Base-by-base conservation (phyloP, 176 grass and related monocot species). In the Zea luxurians region DNA sequence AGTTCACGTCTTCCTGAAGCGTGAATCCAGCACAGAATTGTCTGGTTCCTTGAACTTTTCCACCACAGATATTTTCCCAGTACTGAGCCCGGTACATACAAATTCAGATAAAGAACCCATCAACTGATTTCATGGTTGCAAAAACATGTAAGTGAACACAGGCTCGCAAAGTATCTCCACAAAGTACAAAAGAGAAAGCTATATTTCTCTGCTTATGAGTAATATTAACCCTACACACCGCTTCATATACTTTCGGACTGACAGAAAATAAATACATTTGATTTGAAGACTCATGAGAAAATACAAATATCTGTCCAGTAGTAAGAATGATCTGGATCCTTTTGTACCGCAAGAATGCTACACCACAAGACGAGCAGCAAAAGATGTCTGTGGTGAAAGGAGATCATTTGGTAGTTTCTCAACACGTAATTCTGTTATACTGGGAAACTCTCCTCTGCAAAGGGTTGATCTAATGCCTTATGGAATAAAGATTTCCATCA, bases 391-490 rank as follows among this genome's bases (percentile, higher is more conserved):
- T 21, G 66, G 44, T 42, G 36, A 68, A 74, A 59, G 68, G 41
- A 50, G 8, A 8, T 49, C n/a, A 68, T 71, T 49, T 59, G 7
- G 41, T 69, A 69, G 70, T 83, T 75, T 81, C 78, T 84, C 85
- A 36, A 76, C 63, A 57, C 7, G 27, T 83, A 82, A 85, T 75
- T 60, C 74, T 91, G 74, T 86, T 74, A 84, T 78, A 68, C 37
- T 49, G 44, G 53, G 74, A 78, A 77, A 68, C 47, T 80, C 49
- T 87, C 64, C 35, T 68, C 54, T 75, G 72, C 64, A 3, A 72
- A 84, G 77, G 71, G 66, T 59, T 42, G 53, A 84, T 62, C 81
- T 89, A 97, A 73, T 89, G 86, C 86, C 73, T 91, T 34, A 82
- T 79, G 58, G 85, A 70, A 77, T 86, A 75, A 60, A 71, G 17